Percentiles rank a stretch among this genome's conserved stretches.
These are phyloP conservation scores for Glycine soja DNA, from an alignment of 306 rosid species.

Conservation along the genomic window DNA sequence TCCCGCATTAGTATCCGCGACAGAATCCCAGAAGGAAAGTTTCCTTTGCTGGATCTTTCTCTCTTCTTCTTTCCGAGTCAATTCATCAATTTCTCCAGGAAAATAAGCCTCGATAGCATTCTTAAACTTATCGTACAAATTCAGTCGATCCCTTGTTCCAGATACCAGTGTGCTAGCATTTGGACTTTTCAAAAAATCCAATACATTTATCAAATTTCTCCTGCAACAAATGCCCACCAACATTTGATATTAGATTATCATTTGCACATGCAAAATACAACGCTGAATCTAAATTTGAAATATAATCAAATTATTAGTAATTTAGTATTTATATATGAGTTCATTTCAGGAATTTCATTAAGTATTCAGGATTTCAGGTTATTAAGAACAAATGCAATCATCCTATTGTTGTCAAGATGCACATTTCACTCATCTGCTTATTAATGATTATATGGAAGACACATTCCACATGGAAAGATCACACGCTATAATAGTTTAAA, in stretches of 20 bases:
- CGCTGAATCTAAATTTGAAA: neutral
- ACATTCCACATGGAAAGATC: neutral
- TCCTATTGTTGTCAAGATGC: too few relatives aligned
- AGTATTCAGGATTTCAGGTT: too few relatives aligned
- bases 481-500: constrained; percentile 11
- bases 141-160: constrained; percentile 88
- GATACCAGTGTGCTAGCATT: constrained; percentile 86
- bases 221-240: constrained; percentile 56
- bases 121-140: constrained; percentile 82
- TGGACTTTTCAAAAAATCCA: constrained; percentile 86
- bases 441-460: constrained; percentile 16
- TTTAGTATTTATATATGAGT: too few relatives aligned
- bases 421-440: neutral
- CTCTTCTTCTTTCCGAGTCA: constrained; percentile 68
- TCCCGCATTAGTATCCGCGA: constrained; percentile 69
- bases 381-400: too few relatives aligned
- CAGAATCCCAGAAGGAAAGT: constrained; percentile 84
- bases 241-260: constrained; percentile 23
- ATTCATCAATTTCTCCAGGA: constrained; percentile 74
- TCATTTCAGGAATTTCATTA: too few relatives aligned
- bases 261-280: constrained; percentile 32
- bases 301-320: too few relatives aligned
- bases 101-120: constrained; percentile 73
- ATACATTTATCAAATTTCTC: constrained; percentile 82
- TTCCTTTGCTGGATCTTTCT: constrained; percentile 62